Evolutionary conservation across 352 stramenopile genomes (phyloP), one percentile per base, ranked within the genome.

Genomic region (Phytopythium kandeliae): DNA sequence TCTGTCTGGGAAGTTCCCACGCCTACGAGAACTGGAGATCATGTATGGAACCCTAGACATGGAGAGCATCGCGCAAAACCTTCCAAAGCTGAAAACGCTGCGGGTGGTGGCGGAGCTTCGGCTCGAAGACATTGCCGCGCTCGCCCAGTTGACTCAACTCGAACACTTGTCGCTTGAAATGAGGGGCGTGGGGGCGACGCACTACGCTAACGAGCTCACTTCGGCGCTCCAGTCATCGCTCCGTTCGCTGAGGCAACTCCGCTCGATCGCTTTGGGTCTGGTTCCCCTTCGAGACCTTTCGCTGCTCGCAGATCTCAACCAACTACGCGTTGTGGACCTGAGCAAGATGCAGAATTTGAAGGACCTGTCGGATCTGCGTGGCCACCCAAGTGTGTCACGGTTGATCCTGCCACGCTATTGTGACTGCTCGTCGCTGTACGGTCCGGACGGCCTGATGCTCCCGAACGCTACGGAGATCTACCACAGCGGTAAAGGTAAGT

Each of bases 401-500:
- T 11, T 43, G 37, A 26, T 1, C 3, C 19, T 43, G 37, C n/a
- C 37, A 5, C 16, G 0, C 6, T 25, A 11, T 1, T 17, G n/a
- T 4, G 19, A 43, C 9, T 43, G 37, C 37, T 24, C 37, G 16
- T 43, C 37, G n/a, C 19, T 43, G 3, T 43, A 43, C 1, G n/a
- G n/a, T 11, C 16, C 6, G 37, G n/a, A 43, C 8, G 37, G 37
- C 37, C n/a, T 43, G 37, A 43, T 19, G 19, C 37, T 43, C 7
- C 37, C 37, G n/a, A 43, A 43, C 37, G 25, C 25, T 8, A 26
- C 37, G 37, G 37, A 43, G 37, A 43, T 43, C 37, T 19, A 43
- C 19, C 37, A 43, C n/a, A 10, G n/a, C 8, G 0, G 13, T 19
- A 19, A 43, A 9, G 2, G 19, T 26, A 17, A 11, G 37, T 43